Evolutionary conservation across 345 rosid genomes (phyloP), one percentile per base, ranked within the genome.

Genomic region (Balakata baccata): DNA sequence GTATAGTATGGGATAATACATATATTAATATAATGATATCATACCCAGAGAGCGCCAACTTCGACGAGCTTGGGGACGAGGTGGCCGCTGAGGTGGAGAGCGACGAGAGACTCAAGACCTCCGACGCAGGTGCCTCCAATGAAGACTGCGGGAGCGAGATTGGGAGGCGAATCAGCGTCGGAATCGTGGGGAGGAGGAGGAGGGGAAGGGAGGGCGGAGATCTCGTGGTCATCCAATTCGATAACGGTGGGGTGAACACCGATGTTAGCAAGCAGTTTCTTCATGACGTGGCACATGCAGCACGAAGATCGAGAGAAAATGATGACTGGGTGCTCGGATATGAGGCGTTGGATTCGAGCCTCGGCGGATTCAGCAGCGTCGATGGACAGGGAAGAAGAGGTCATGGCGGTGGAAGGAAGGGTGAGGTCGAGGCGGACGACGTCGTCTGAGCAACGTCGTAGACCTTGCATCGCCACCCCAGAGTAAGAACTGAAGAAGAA

Each of bases 231-330:
- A 8, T 92, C 98, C 13, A 94, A 84, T 79, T 94, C 98, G 84
- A 94, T 92, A 74, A 92, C 95, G 46, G 98, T 87, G 20, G 98
- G 98, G 70, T 89, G 84, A 52, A 92, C 98, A 1, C 98, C 98
- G 71, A 92, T 82, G 61, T 86, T 81, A 68, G 89, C 83, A 14
- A 94, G 85, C 34, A 94, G 91, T 54, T 85, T 88, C 81, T 87
- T 90, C 97, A 94, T 92, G 81, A 90, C 97, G 71, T 90, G 97
- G 83, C 97, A 90, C 98, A 92, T 94, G 89, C 92, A 94, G 77
- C 98, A 94, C 9, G 97, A 84, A 13, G 95, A 82, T 63, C 90
- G 87, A 81, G 91, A 89, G 85, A 94, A 94, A 73, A 94, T 92
- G 80, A 94, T 86, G 38, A 94, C 98, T 0, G 96, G 98, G 82